Percentiles rank a stretch among this genome's conserved stretches.
These are phyloP conservation scores for Malus sieversii DNA, from an alignment of 306 rosid genomes.

Conservation along the genomic window DNA sequence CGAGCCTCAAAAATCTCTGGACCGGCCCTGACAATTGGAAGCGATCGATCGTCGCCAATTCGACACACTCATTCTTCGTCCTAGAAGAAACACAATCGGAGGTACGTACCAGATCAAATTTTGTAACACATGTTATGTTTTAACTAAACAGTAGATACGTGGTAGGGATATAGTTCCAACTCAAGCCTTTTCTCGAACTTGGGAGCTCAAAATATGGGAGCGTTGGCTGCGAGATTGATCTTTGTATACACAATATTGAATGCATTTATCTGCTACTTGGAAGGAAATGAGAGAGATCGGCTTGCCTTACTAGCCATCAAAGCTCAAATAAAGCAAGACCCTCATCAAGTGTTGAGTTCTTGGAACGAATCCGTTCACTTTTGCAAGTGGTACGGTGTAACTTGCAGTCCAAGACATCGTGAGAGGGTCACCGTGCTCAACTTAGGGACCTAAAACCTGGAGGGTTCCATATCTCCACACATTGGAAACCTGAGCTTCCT, in stretches of 20 bases:
- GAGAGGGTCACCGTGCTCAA: neutral
- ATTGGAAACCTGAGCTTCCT: neutral
- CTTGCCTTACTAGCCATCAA: neutral
- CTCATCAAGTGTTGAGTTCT: neutral
- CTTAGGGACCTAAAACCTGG: neutral
- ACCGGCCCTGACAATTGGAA: too few species aligned
- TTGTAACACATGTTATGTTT: neutral
- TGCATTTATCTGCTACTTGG: neutral
- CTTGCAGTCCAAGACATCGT: neutral
- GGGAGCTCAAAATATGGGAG: too few species aligned
- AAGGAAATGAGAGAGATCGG: neutral
- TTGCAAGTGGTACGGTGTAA: neutral
- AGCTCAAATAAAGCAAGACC: neutral
- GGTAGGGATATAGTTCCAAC: too few species aligned
- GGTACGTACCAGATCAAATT: neutral
- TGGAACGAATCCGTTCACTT: neutral
- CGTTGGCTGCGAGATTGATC: too few species aligned
- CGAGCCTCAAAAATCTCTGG: too few species aligned
- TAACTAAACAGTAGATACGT: neutral
- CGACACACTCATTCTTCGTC: neutral
- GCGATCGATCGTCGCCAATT: neutral
- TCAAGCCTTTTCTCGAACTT: too few species aligned
- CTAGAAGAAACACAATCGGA: neutral
- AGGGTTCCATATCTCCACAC: neutral
- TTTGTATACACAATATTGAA: too few species aligned